phyloP scores from a whole-genome alignment of 2,329 filamentous ascomycete genomes.

The Sphaerulina populicola region DNA sequence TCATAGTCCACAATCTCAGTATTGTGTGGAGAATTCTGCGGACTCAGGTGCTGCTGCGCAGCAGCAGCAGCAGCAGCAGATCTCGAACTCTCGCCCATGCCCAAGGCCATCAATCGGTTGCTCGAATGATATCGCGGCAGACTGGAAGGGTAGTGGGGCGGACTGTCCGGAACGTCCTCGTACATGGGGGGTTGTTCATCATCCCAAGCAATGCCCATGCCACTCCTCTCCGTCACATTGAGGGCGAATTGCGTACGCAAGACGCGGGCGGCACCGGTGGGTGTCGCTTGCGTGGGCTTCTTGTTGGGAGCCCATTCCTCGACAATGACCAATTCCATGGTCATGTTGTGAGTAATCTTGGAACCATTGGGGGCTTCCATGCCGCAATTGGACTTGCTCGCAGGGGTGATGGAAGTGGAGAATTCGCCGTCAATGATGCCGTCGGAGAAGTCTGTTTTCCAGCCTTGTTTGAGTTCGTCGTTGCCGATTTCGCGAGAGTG shows the following conservation, averaged over 20 bases:
- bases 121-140: neutral
- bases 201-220: conserved; percentile 91
- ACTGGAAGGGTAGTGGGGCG: conserved; percentile 50
- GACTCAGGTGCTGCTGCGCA: no score
- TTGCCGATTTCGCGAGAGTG: conserved; percentile 70
- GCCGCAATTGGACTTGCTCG: conserved; percentile 65
- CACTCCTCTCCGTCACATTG: conserved; percentile 70
- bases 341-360: conserved; percentile 72
- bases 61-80: no score
- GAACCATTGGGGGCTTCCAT: conserved; percentile 65
- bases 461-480: conserved; percentile 74
- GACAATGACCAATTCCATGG: conserved; percentile 87
- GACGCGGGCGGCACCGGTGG: conserved; percentile 83
- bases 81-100: neutral
- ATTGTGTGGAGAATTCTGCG: conserved; percentile 2
- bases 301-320: conserved; percentile 72
- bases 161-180: conserved; percentile 80
- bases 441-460: conserved; percentile 70
- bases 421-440: conserved; percentile 75
- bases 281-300: conserved; percentile 65
- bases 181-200: conserved; percentile 92
- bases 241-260: conserved; percentile 86
- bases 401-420: conserved; percentile 53
- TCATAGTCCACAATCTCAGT: conserved; percentile 40
- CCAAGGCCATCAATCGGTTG: neutral